These are phyloP conservation scores for Tinospora cordifolia DNA, from an alignment of 164 flowering plant species.

Conservation along the genomic window DNA sequence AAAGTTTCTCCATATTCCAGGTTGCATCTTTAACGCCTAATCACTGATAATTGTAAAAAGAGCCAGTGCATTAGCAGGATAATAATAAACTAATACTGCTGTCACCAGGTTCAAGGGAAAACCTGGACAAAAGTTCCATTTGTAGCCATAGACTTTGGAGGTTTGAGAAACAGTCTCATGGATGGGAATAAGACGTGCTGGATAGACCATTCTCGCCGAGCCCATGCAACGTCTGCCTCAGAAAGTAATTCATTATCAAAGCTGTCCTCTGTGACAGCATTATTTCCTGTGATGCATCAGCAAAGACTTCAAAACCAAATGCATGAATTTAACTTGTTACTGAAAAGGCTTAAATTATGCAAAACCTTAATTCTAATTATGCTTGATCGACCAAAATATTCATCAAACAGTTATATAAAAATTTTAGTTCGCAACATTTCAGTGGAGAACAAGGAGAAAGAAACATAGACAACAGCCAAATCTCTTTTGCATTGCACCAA, in stretches of 20 bases:
- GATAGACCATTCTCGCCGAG: conserved; percentile 93
- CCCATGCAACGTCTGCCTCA: conserved; percentile 89
- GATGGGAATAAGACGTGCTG: conserved; percentile 88
- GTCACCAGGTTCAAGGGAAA: conserved; percentile 8
- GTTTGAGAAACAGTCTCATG: conserved; percentile 84
- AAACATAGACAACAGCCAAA: too few species aligned
- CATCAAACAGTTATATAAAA: not conserved
- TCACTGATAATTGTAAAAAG: not conserved
- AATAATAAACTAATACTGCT: not conserved
- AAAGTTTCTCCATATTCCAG: not conserved
- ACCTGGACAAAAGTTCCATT: conserved; percentile 94
- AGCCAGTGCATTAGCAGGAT: not conserved
- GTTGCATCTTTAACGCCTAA: not conserved
- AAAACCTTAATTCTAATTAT: not conserved
- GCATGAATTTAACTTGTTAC: not conserved
- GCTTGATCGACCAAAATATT: not conserved
- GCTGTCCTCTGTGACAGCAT: conserved; percentile 29
- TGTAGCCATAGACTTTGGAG: conserved; percentile 74
- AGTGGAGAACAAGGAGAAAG: not conserved
- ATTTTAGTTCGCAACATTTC: not conserved
- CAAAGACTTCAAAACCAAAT: not conserved
- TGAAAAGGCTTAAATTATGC: not conserved
- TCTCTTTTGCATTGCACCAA: too few species aligned
- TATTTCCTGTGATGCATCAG: conserved; percentile 19
- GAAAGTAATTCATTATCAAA: conserved; percentile 55